These are phyloP conservation scores for Hansenula lynferdii DNA, from an alignment of 1,139 yeast genomes.

Conservation along the genomic window DNA sequence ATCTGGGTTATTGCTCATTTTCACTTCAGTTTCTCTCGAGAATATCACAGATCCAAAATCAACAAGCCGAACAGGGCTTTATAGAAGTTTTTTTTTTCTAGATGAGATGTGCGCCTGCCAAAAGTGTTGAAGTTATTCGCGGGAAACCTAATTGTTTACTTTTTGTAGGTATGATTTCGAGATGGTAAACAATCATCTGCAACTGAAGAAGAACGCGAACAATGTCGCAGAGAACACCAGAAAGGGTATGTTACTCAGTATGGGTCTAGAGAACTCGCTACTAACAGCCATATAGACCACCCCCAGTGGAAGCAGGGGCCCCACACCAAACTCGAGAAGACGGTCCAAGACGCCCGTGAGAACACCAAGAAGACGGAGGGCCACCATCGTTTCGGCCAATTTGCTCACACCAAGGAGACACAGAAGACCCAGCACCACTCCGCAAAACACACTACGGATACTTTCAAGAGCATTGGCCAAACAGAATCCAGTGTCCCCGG, in stretches of 20 bases:
- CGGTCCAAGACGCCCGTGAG: constrained; percentile 17
- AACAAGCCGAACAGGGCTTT: too few relatives aligned
- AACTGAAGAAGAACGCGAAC: too few relatives aligned
- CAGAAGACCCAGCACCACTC: constrained; percentile 15
- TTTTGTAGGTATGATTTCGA: too few relatives aligned
- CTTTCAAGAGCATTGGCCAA: constrained; percentile 17
- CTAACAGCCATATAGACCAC: constrained; percentile 2
- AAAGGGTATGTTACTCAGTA: background rate
- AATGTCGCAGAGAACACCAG: constrained; percentile 5
- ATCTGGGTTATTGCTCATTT: constrained; percentile 11
- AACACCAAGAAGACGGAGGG: constrained; percentile 21
- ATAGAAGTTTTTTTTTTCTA: background rate
- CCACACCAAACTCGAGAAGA: constrained; percentile 13
- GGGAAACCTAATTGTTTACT: background rate
- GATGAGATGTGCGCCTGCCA: constrained; percentile 1
- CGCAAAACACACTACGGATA: constrained; percentile 15
- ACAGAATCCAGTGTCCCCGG: too few relatives aligned
- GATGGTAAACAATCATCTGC: too few relatives aligned
- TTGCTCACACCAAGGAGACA: constrained; percentile 18
- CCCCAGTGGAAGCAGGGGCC: constrained; percentile 3
- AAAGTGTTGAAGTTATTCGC: constrained; percentile 1
- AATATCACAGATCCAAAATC: too few relatives aligned
- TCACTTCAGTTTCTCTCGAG: too few relatives aligned
- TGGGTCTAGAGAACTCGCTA: background rate
- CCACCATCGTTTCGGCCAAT: constrained; percentile 18